Evolutionary conservation across 2,329 filamentous ascomycete species (phyloP), one percentile per base, ranked within the genome.

Genomic region (Aspergillus uvarum): DNA sequence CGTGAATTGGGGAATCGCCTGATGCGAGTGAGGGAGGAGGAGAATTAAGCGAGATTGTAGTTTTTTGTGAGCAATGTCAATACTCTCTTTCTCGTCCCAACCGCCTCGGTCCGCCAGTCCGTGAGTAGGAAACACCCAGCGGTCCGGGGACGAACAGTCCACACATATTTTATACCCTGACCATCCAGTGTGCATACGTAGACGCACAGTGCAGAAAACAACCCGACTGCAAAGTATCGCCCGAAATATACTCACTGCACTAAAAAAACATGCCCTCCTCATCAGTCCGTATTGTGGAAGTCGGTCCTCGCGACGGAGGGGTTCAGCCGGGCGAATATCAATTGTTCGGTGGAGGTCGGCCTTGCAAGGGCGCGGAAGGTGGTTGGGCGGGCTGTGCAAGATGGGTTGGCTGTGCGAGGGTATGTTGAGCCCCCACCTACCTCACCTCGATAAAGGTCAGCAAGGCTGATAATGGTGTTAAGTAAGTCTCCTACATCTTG

Each of bases 301-400:
- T 96, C 63, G 91, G 90, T 10, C 91, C 91, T 35, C 83, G 91
- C 65, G 91, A 77, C 72, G 0, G 78, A 80, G 49, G 77, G 72
- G 0, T 80, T 80, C 52, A 80, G 77, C 61, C 67, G 64, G 58
- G 73, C 72, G 5, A 80, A 80, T 60, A 77, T 74, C 48, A 78
- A 79, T 48, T 78, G 76, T 59, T 72, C 73, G 0, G 74, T 79
- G 12, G 69, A 74, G 7, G 65, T 79, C 56, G 77, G 72, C 0
- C 64, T 80, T 21, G 61, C 68, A 12, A 65, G 72, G 48, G 76
- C 76, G 2, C 65, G 62, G 38, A 59, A 66, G 7, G 76, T 80
- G 2, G 68, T 35, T 12, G 32, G 32, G 32, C 32, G 32, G 32
- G 32, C 32, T 5, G 32, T 35, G 14, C 11, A 35, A 10, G 32